Base-by-base conservation (phyloP, 2,329 filamentous ascomycete species). In the Aspergillus novoparasiticus region DNA sequence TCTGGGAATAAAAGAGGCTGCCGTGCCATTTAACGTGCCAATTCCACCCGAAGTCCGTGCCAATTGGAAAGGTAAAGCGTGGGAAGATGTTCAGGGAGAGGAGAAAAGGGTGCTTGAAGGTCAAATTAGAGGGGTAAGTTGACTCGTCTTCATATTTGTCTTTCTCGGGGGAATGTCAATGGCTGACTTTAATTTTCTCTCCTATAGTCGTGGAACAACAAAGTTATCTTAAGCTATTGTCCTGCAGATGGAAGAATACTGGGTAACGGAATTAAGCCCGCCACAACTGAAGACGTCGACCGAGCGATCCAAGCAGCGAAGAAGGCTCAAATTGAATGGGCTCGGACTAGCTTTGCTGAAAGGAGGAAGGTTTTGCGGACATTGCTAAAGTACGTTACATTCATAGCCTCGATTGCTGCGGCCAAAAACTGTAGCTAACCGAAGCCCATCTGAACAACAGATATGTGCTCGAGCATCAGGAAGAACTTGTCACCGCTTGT, bases 191-290 rank as follows among this genome's bases (percentile, higher is more conserved):
- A 21, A 2, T n/a, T 14, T 26, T 57, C n/a, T 57, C 48, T 12
- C 12, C n/a, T 57, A 26, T 67, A 80, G 76, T 73, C 74, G 75
- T 80, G 76, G 74, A 76, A 73, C 51, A 68, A 76, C 21, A 68
- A 76, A 23, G 69, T 79, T 57, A 78, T 81, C 41, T 75, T 80
- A 69, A 79, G 78, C 69, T 80, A 80, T 77, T 91, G 90, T 50
- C 95, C 95, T 1, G 94, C 94, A 1, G 97, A 93, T 28, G 95
- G 95, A 66, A 86, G 91, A 72, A 86, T 92, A 64, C 87, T 99
- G 30, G 93, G 92, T 14, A 73, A 73, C 39, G 77, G 78, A 62
- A 79, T 78, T 63, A 92, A 91, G 76, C 92, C 94, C 21, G 87
- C 89, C 10, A 93, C 92, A 1, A 81, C 87, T 2, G 87, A 89